Evolutionary conservation across 257 asterid species (phyloP).

Genomic region (Penstemon barbatus): DNA sequence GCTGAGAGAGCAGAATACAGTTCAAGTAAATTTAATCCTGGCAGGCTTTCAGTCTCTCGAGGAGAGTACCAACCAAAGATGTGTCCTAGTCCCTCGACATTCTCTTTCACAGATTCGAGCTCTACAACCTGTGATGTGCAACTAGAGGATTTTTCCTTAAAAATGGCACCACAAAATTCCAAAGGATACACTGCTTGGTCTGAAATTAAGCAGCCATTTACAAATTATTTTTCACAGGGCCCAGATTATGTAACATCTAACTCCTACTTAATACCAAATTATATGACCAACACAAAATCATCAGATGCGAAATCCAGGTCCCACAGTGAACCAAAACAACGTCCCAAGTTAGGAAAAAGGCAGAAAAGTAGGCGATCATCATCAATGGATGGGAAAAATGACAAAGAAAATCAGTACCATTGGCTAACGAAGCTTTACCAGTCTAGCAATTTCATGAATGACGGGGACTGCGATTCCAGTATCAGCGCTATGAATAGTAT

Average conservation of each 20-base stretch:
- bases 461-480: constrained; percentile 31
- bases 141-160: constrained; percentile 38
- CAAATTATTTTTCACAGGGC: constrained; percentile 24
- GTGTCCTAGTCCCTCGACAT: constrained; percentile 49
- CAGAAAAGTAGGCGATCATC: constrained; percentile 44
- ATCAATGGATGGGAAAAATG: constrained; percentile 47
- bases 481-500: constrained; percentile 24
- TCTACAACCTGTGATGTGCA: constrained; percentile 44
- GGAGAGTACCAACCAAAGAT: constrained; percentile 37
- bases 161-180: constrained; percentile 31
- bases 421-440: constrained; percentile 47
- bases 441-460: constrained; percentile 35
- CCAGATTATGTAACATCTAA: constrained; percentile 26
- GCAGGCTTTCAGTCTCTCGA: constrained; percentile 40
- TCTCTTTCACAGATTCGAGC: constrained; percentile 50
- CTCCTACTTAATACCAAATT: constrained; percentile 40
- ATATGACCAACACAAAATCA: constrained; percentile 68
- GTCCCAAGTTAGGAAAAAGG: constrained; percentile 46
- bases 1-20: constrained; percentile 42
- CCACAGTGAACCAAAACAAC: constrained; percentile 72
- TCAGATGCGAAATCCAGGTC: constrained; percentile 75
- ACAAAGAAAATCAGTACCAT: constrained; percentile 41
- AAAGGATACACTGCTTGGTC: constrained; percentile 32
- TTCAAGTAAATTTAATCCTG: constrained; percentile 28
- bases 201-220: constrained; percentile 35